Conservation (phyloP, 1,284 basidiomycete genomes). For the Phlebopus sp. region DNA sequence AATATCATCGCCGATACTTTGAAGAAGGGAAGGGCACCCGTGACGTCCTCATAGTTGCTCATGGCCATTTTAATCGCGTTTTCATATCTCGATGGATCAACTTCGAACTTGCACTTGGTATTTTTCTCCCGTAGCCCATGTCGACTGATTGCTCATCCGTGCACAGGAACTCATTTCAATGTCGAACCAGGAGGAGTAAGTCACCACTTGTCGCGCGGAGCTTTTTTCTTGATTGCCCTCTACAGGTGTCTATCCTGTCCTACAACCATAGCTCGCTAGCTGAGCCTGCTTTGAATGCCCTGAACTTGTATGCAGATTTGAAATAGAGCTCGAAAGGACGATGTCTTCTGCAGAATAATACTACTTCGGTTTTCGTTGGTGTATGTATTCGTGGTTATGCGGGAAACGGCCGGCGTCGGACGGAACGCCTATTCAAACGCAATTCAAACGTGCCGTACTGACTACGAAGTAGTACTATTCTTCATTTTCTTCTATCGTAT, state of each 20-base stretch:
- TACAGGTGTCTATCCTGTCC: slow-evolving; percentile 62
- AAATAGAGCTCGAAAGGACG: slow-evolving; percentile 28
- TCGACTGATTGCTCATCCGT: slow-evolving; percentile 5
- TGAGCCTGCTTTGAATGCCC: slow-evolving; percentile 71
- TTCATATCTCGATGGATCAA: slow-evolving; percentile 81
- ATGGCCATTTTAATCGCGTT: slow-evolving; percentile 84
- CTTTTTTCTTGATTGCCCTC: slow-evolving; percentile 9
- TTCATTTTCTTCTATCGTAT: slow-evolving; percentile 10
- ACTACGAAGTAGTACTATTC: too few relatives aligned
- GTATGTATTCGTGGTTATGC: not conserved
- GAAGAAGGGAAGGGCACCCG: slow-evolving; percentile 61
- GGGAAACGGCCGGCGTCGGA: too few relatives aligned
- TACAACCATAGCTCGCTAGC: slow-evolving; percentile 76
- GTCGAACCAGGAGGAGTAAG: slow-evolving; percentile 78
- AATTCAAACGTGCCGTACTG: too few relatives aligned
- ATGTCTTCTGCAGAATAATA: slow-evolving; percentile 1
- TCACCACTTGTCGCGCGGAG: slow-evolving; percentile 1
- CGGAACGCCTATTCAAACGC: too few relatives aligned
- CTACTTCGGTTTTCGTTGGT: not conserved
- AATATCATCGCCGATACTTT: slow-evolving; percentile 71
- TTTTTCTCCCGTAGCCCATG: slow-evolving; percentile 8
- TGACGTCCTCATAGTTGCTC: slow-evolving; percentile 75
- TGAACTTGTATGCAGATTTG: slow-evolving; percentile 65
- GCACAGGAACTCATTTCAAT: slow-evolving; percentile 70
- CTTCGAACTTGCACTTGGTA: slow-evolving; percentile 66